phyloP scores from a whole-genome alignment of 2,329 filamentous ascomycete species.

The Aurifilum marmelostoma region DNA sequence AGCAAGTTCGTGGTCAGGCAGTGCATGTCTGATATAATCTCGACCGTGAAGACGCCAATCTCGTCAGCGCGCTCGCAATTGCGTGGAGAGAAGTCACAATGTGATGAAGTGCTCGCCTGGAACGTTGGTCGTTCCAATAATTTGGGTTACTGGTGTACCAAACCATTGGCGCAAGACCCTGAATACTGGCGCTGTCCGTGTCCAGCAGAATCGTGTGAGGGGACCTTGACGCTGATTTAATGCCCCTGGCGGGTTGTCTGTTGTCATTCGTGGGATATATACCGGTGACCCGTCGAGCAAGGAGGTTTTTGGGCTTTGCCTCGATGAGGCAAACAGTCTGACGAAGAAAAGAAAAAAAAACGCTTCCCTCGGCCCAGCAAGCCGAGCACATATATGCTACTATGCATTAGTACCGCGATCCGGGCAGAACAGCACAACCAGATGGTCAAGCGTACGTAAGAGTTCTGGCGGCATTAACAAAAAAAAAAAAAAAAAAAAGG shows the following conservation, averaged over 20 bases:
- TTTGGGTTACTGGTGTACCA: background rate
- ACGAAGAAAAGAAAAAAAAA: background rate
- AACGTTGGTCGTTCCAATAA: background rate
- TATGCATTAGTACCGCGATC: background rate
- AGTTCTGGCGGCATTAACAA: too few relatives aligned
- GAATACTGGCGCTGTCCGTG: background rate
- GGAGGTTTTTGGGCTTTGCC: background rate
- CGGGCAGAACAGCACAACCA: background rate
- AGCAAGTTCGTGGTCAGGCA: background rate
- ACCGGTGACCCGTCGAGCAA: background rate
- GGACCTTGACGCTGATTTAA: background rate
- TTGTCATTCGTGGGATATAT: background rate
- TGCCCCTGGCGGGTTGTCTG: background rate
- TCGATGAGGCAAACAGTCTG: background rate
- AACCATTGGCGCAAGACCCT: background rate
- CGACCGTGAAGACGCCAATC: background rate
- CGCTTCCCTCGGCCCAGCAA: background rate
- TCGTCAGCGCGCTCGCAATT: background rate
- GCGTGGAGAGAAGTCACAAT: background rate
- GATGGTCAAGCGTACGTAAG: background rate
- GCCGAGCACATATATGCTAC: background rate
- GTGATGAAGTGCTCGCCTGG: background rate
- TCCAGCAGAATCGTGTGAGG: background rate
- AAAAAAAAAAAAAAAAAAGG: too few relatives aligned
- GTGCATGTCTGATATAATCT: background rate